These are phyloP conservation scores for Pythium catenulatum DNA, from an alignment of 352 stramenopile genomes.

Conservation along the genomic window DNA sequence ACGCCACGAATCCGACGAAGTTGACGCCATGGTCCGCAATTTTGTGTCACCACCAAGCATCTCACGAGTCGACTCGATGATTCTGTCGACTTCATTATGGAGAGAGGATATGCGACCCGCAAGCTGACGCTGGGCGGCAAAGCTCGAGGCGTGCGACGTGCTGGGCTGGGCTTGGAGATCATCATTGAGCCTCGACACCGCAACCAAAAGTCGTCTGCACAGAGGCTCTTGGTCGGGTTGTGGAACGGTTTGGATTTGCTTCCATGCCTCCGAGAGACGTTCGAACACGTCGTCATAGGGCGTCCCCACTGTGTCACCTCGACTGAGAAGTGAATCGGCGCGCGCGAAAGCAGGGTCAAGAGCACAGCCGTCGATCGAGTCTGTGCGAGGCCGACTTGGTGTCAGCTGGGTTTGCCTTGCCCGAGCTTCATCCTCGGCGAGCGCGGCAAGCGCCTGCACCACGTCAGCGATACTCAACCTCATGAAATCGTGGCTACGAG, in stretches of 20 bases:
- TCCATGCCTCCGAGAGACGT: background rate
- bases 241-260: background rate
- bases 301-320: background rate
- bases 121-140: background rate
- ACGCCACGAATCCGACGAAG: too few relatives aligned
- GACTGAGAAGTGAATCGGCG: background rate
- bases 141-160: background rate
- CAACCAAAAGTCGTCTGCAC: background rate
- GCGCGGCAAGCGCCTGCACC: background rate
- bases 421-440: background rate
- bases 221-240: background rate
- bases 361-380: background rate
- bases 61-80: too few relatives aligned
- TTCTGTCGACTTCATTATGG: constrained; percentile 24
- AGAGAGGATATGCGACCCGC: background rate
- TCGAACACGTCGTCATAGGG: background rate
- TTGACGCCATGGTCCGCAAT: too few relatives aligned
- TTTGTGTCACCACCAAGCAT: too few relatives aligned
- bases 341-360: background rate
- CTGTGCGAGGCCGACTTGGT: too few relatives aligned
- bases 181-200: background rate
- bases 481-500: background rate
- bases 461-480: constrained; percentile 17
- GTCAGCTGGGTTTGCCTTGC: too few relatives aligned
- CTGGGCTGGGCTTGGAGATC: background rate